Evolutionary conservation across 2,329 filamentous ascomycete genomes (phyloP).

Genomic region (Cryphonectria carpinicola): DNA sequence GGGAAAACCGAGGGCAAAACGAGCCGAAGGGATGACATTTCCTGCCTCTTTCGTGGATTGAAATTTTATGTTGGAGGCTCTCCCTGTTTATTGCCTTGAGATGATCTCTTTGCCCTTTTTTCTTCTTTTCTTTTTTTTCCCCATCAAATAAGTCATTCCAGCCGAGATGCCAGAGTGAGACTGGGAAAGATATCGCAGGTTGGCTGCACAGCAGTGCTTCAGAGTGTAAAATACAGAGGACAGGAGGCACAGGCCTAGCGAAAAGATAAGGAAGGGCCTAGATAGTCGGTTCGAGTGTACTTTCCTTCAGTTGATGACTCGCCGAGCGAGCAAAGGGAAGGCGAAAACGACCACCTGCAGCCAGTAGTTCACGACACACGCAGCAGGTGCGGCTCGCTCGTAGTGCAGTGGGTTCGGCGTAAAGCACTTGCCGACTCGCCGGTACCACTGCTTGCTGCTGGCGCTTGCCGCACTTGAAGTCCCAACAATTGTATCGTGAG

Average conservation of each 20-base stretch:
- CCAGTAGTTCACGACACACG: background rate
- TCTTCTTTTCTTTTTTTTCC: too few species aligned
- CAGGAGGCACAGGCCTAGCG: background rate
- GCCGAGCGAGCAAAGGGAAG: background rate
- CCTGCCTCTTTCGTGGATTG: background rate
- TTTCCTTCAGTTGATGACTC: background rate
- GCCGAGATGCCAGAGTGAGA: background rate
- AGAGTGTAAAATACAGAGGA: background rate
- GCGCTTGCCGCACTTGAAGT: background rate
- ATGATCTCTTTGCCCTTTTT: background rate
- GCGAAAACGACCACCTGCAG: background rate
- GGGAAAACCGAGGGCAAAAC: background rate
- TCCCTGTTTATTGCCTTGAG: constrained; percentile 13
- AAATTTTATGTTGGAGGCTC: background rate
- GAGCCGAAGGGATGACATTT: constrained; percentile 17
- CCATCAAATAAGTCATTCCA: background rate
- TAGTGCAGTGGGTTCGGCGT: background rate
- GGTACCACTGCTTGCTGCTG: background rate
- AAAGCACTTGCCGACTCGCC: background rate
- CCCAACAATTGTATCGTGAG: background rate
- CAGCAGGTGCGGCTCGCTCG: background rate
- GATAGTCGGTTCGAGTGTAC: background rate
- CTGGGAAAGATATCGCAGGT: background rate
- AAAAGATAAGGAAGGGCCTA: background rate
- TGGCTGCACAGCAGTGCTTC: background rate